Base-by-base conservation (phyloP, 2,329 filamentous ascomycete genomes). In the Pyrenochaeta sp. region DNA sequence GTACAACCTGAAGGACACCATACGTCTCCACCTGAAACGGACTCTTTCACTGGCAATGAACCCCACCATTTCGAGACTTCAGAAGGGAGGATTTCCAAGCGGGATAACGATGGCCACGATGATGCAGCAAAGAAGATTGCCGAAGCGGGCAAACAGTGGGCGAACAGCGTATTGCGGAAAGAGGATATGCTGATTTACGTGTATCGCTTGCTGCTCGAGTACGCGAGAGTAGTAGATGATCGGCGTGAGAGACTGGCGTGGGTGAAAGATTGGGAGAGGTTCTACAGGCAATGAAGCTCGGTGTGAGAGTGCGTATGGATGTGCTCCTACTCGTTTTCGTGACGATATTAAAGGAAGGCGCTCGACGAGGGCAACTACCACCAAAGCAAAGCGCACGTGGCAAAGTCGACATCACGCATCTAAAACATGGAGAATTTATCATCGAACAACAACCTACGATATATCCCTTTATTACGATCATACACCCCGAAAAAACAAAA, bases 121-220 rank as follows among this genome's bases (percentile, higher is more conserved):
- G 71, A 69, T 1, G 76, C 75, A 3, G 88, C 86, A 0, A 74
- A 81, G 64, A 77, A 75, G 61, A 88, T 92, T 55, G 88, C 88
- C 8, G 71, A 74, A 35, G 81, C 79, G 3, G 86, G 87, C 1
- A 82, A 84, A 61, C 74, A 75, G 21, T 91, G 88, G 88, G 85
- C 87, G 0, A 81, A 83, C 46, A 81, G 74, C 60, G 87, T 87
- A 10, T 72, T 90, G 23, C 74, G 88, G 44, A 81, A 77, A 58
- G 87, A 89, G 59, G 87, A 90, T 62, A 89, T 89, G 85, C 78
- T 85, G 62, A 77, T 90, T 7, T 91, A 91, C 64, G 77, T 84
- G 7, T 75, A 86, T 45, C 74, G 88, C 20, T 61, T 91, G 52
- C 26, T 77, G 30, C 56, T 77, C 34, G 74, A 77, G 51, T 76